Percentiles rank a stretch among this genome's conserved stretches.
Evolutionary conservation across 176 grass and related monocot species (phyloP).

Genomic region (Puya raimondii): DNA sequence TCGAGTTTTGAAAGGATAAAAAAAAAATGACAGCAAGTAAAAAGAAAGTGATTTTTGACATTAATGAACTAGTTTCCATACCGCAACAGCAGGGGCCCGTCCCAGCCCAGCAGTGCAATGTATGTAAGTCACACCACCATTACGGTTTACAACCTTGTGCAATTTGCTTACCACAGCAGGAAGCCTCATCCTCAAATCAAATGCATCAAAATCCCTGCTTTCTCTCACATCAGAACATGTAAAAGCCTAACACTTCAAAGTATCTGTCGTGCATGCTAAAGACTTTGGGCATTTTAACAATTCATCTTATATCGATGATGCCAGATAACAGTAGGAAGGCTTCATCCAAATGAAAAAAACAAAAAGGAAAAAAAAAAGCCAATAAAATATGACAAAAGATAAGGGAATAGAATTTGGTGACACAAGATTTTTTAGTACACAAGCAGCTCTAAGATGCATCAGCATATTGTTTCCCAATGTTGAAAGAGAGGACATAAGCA

Average conservation of each 20-base stretch:
- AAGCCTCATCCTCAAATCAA: slow-evolving; percentile 96
- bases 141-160: slow-evolving; percentile 56
- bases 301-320: not conserved
- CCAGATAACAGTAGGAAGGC: no score
- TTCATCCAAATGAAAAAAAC: no score
- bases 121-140: slow-evolving; percentile 87
- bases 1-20: not conserved
- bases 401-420: no score
- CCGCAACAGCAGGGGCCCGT: slow-evolving; percentile 85
- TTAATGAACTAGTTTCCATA: slow-evolving; percentile 25
- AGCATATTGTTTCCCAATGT: no score
- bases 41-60: not conserved
- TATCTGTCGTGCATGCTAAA: not conserved
- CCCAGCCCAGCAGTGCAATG: slow-evolving; percentile 98
- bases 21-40: not conserved
- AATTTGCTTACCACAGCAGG: slow-evolving; percentile 87
- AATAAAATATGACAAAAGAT: no score
- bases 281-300: not conserved
- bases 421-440: no score
- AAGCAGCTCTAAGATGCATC: no score
- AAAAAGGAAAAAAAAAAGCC: no score
- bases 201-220: slow-evolving; percentile 97
- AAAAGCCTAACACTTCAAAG: slow-evolving; percentile 10
- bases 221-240: slow-evolving; percentile 15
- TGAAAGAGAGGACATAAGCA: no score